Base-by-base conservation (phyloP, 352 stramenopile species). In the Phytophthora chlamydospora region DNA sequence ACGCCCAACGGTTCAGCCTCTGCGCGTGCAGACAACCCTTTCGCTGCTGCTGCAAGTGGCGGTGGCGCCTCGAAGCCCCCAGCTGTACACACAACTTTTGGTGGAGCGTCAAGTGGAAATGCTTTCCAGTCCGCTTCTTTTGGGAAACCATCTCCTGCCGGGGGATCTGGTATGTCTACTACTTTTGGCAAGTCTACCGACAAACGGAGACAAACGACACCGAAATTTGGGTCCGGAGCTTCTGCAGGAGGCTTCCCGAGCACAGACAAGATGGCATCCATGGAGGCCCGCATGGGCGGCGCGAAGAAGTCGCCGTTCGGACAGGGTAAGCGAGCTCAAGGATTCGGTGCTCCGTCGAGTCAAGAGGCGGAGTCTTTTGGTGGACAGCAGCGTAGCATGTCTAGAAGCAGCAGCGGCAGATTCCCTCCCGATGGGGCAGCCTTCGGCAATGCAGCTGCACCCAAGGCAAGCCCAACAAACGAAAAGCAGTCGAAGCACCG, bases 281-380 rank as follows among this genome's bases (percentile, higher is more conserved):
- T 84, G 51, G 72, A 82, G 34, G 53, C 52, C 16, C 72, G 61
- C 53, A 71, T 74, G 62, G 58, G 41, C 49, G 67, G 69, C 17
- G 10, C 42, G 10, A 78, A 70, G 44, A 80, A 71, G 48, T 57
- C 61, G 29, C 44, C 54, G 5, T 62, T 66, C 7, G 40, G 33
- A 2, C 66, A 76, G 13, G 52, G 43, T 11, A 77, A 79, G 31
- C 55, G 31, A 34, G 10, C 13, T 45, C 48, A 66, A 62, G 54
- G 41, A 31, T 63, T 63, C 48, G 45, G 45, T 39, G 34, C 16
- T 2, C 31, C 36, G 14, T 33, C 34, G 14, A 56, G 66, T 16
- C 21, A 56, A 16, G 47, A 59, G 2, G 16, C 24, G 16, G 57
- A 63, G 31, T 36, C 45, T 21, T 71, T 71, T 27, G 21, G 19